Percentiles rank a stretch among this genome's conserved stretches.
Evolutionary conservation across 1,284 basidiomycete species (phyloP).

Genomic region (Hemileia vastatrix): DNA sequence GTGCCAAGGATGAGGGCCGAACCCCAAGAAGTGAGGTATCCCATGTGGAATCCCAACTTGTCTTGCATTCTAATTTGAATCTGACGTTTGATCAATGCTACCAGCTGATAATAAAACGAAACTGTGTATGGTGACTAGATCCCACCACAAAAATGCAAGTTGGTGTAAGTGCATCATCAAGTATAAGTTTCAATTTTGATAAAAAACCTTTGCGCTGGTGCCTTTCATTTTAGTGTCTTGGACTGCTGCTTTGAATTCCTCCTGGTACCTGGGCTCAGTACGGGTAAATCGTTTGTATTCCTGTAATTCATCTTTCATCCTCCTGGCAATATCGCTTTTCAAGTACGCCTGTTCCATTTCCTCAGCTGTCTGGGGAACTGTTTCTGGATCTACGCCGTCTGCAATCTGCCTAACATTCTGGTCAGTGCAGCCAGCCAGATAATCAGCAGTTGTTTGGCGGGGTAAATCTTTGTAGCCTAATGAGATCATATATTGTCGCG

Average conservation of each 20-base stretch:
- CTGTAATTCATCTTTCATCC: constrained; percentile 52
- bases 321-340: constrained; percentile 51
- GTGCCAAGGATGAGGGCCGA: too few relatives aligned
- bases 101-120: constrained; percentile 62
- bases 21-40: too few relatives aligned
- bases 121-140: constrained; percentile 66
- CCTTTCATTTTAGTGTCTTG: constrained; percentile 69
- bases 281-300: constrained; percentile 62
- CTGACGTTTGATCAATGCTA: too few relatives aligned
- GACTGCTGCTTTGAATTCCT: constrained; percentile 63
- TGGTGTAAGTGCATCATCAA: neutral
- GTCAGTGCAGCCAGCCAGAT: constrained; percentile 47
- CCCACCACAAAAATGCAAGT: too few relatives aligned
- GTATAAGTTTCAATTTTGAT: neutral
- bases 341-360: constrained; percentile 55
- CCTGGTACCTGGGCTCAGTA: constrained; percentile 55
- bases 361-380: constrained; percentile 32
- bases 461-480: constrained; percentile 51
- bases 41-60: too few relatives aligned
- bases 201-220: constrained; percentile 32
- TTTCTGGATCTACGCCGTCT: constrained; percentile 42
- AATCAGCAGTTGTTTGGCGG: constrained; percentile 60
- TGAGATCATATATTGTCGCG: constrained; percentile 66
- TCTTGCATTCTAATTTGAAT: too few relatives aligned
- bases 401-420: constrained; percentile 42